A percentile compares a stretch with the other conserved stretches of the same genome.
These are phyloP conservation scores for Musa schizocarpa DNA, from an alignment of 176 grass and related monocot genomes.

Conservation along the genomic window DNA sequence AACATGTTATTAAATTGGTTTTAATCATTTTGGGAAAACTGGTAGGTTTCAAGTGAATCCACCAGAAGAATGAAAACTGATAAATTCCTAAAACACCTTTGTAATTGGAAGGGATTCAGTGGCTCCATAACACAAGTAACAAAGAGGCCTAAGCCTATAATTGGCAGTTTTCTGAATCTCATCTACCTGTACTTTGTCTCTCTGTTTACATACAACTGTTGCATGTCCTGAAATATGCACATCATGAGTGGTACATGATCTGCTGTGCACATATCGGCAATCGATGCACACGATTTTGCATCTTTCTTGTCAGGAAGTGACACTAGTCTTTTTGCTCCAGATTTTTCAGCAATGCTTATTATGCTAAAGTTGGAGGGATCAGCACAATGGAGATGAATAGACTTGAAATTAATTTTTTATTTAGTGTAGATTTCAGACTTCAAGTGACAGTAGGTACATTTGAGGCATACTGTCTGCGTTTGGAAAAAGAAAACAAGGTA, in stretches of 20 bases:
- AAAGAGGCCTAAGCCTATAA: too few species aligned
- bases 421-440: slow-evolving; percentile 84
- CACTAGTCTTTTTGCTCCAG: slow-evolving; percentile 27
- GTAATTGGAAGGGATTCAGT: too few species aligned
- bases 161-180: too few species aligned
- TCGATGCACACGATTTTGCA: not conserved
- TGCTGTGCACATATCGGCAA: not conserved
- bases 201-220: too few species aligned
- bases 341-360: slow-evolving; percentile 90
- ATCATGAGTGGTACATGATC: not conserved
- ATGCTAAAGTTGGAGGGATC: slow-evolving; percentile 75
- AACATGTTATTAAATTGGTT: too few species aligned
- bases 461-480: slow-evolving; percentile 53
- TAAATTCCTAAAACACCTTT: too few species aligned
- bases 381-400: slow-evolving; percentile 76
- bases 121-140: too few species aligned
- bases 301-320: not conserved
- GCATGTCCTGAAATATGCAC: not conserved
- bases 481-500: slow-evolving; percentile 46
- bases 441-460: slow-evolving; percentile 61
- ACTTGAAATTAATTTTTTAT: slow-evolving; percentile 69
- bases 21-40: too few species aligned
- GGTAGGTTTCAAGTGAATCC: too few species aligned
- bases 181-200: too few species aligned
- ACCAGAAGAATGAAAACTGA: too few species aligned